Conservation (phyloP, 176 grass and related monocot species). For the maize (Zea mays) region DNA sequence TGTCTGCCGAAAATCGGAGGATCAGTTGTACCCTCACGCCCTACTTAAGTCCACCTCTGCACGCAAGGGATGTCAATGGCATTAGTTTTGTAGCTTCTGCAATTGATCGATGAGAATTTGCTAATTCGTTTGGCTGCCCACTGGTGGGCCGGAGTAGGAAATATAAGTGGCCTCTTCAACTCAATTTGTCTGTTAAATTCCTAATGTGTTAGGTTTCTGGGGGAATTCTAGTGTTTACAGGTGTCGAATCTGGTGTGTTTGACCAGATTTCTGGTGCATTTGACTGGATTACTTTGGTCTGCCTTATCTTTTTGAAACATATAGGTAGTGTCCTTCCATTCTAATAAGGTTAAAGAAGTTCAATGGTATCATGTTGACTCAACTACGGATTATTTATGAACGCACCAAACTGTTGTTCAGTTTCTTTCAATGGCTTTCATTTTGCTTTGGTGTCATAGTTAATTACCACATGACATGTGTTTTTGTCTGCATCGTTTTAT, state of each 20-base stretch:
- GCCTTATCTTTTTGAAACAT: background rate
- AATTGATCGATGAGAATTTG: conserved; percentile 7
- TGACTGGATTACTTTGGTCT: background rate
- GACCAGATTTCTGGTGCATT: background rate
- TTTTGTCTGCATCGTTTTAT: conserved; percentile 16
- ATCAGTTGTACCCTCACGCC: background rate
- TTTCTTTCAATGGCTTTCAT: conserved; percentile 4
- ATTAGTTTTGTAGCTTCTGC: background rate
- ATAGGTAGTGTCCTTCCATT: background rate
- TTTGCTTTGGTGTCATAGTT: background rate
- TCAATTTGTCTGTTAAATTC: background rate
- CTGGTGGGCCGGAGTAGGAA: background rate
- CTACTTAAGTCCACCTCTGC: conserved; percentile 6
- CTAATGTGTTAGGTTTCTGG: background rate
- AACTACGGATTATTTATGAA: background rate
- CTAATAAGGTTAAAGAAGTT: background rate
- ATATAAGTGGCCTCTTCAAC: background rate
- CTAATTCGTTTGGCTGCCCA: background rate
- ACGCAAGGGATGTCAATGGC: background rate
- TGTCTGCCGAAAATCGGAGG: background rate
- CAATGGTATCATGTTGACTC: background rate
- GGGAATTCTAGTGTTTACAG: background rate
- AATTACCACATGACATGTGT: background rate
- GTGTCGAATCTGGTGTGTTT: background rate
- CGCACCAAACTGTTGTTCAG: background rate